phyloP scores from a whole-genome alignment of 805 yeast genomes.

The Candida vartiovaarae region DNA sequence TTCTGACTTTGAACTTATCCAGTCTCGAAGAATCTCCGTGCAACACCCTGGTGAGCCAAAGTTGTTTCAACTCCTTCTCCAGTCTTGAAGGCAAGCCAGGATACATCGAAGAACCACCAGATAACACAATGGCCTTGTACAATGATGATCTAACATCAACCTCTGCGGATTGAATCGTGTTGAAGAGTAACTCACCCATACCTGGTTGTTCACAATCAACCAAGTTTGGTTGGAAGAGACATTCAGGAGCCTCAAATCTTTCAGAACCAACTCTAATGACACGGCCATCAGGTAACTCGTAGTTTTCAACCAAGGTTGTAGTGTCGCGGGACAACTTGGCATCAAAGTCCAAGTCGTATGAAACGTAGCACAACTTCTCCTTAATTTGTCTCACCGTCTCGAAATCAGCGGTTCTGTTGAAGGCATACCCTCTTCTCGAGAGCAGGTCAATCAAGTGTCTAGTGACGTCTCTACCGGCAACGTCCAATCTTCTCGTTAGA shows the following conservation, averaged over 20 bases:
- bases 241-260: slow-evolving; percentile 94
- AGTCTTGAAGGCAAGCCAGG: slow-evolving; percentile 95
- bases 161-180: slow-evolving; percentile 91
- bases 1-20: slow-evolving; percentile 88
- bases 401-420: slow-evolving; percentile 97
- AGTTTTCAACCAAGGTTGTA: slow-evolving; percentile 86
- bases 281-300: slow-evolving; percentile 96
- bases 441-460: slow-evolving; percentile 85
- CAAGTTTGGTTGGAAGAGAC: slow-evolving; percentile 90
- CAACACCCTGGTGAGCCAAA: slow-evolving; percentile 87
- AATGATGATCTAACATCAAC: slow-evolving; percentile 86
- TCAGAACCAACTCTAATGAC: slow-evolving; percentile 90
- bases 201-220: slow-evolving; percentile 98
- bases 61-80: slow-evolving; percentile 93
- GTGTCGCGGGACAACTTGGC: slow-evolving; percentile 84
- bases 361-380: slow-evolving; percentile 92
- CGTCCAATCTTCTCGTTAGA: slow-evolving; percentile 84
- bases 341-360: slow-evolving; percentile 89
- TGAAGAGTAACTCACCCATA: slow-evolving; percentile 86
- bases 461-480: slow-evolving; percentile 98
- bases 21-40: slow-evolving; percentile 82
- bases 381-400: slow-evolving; percentile 98
- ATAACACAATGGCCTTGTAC: slow-evolving; percentile 85
- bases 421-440: slow-evolving; percentile 94
- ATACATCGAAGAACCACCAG: slow-evolving; percentile 98